Base-by-base conservation (phyloP, 2,329 filamentous ascomycete genomes). In the Bipolaris zeicola region DNA sequence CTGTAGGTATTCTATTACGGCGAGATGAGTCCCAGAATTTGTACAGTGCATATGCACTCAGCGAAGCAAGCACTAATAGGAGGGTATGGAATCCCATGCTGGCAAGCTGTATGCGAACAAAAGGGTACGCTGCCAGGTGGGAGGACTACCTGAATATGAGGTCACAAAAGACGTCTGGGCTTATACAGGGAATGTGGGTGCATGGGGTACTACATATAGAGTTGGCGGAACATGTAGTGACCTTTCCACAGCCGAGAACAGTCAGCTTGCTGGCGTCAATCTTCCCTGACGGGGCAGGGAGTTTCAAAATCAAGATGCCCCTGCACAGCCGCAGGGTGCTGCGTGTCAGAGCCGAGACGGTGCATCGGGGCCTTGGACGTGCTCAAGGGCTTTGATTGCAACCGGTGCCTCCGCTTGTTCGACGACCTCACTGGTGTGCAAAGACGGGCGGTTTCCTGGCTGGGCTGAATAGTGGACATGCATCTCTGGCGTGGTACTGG, bases 11-110 rank as follows among this genome's bases (percentile, higher is more conserved):
- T 60, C 52, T 68, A 50, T 70, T 48, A 56, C 63, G 63, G 61
- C 67, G 67, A 61, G 62, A 67, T 53, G 57, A 52, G 13, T 61
- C 60, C 41, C 67, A 56, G 47, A 65, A 65, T 58, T 70, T 75
- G 60, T 69, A 75, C 14, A 74, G 50, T 52, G 64, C 58, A 60
- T 70, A 70, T 57, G 67, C 55, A 52, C 58, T 55, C 13, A 75
- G 50, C 1, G 69, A 31, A 24, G 60, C 56, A 36, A 65, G 61
- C 41, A 68, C 63, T 36, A 71, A 51, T 33, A 70, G 42, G 6
- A 76, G 56, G 20, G 70, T 71, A 43, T 69, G 60, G 39, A 70
- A 28, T 39, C 68, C 73, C 74, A 77, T 77, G 31, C 26, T 64
- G 63, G 55, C 52, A 57, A 57, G 38, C 34, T 42, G 49, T 52